Percentiles rank a stretch among this genome's conserved stretches.
These are phyloP conservation scores for Malassezia sp. DNA, from an alignment of 1,284 basidiomycete genomes.

Conservation along the genomic window DNA sequence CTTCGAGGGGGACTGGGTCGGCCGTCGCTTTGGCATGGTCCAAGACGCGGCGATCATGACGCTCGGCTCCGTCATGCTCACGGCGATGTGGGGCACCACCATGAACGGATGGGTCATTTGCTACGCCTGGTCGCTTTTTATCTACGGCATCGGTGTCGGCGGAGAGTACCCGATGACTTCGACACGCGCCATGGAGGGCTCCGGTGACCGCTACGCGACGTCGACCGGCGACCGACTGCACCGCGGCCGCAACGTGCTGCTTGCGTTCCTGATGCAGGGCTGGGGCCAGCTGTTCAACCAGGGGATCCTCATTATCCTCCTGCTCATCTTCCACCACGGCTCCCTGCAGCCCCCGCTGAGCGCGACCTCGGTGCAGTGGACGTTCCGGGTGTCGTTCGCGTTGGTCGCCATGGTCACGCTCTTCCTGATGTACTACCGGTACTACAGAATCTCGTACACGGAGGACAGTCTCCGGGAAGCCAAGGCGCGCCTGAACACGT, in stretches of 20 bases:
- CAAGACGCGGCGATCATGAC: conserved; percentile 48
- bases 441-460: conserved; percentile 49
- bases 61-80: conserved; percentile 52
- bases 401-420: conserved; percentile 51
- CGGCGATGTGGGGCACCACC: conserved; percentile 51
- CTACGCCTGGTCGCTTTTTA: conserved; percentile 50
- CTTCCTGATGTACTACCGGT: conserved; percentile 53
- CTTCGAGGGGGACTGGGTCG: conserved; percentile 54
- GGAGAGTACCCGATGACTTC: conserved; percentile 55
- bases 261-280: conserved; percentile 53
- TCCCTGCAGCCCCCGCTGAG: conserved; percentile 48
- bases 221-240: conserved; percentile 52
- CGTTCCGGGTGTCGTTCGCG: conserved; percentile 53
- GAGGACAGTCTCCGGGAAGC: conserved; percentile 47
- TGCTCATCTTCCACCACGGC: conserved; percentile 52
- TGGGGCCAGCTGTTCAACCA: conserved; percentile 54
- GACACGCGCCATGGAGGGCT: conserved; percentile 51
- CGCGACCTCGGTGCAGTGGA: conserved; percentile 50
- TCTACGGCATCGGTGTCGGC: conserved; percentile 51
- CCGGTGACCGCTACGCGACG: conserved; percentile 45
- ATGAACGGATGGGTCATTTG: conserved; percentile 54
- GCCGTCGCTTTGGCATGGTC: conserved; percentile 51
- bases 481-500: conserved; percentile 49
- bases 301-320: conserved; percentile 50
- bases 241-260: conserved; percentile 52